These are phyloP conservation scores for Auricularia sp. DNA, from an alignment of 768 basidiomycete species.

Conservation along the genomic window DNA sequence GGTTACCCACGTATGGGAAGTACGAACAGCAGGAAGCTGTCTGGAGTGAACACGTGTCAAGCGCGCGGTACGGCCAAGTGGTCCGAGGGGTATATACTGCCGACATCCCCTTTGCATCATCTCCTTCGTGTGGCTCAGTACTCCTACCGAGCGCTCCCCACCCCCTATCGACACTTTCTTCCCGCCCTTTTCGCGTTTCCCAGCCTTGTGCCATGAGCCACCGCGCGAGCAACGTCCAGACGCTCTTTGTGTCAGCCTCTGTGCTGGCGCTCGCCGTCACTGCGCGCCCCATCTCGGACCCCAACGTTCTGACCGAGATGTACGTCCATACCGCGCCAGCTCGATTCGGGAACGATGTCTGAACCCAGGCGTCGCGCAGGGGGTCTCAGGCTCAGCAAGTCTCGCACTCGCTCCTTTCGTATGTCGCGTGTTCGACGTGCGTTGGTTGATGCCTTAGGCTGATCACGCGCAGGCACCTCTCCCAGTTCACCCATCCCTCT, in stretches of 20 bases:
- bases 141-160: neutral
- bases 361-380: neutral
- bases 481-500: neutral
- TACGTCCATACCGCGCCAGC: neutral
- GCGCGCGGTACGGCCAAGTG: neutral
- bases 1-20: neutral
- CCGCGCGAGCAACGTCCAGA: constrained; percentile 5
- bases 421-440: neutral
- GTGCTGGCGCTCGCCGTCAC: constrained; percentile 37
- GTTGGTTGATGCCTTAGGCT: neutral
- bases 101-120: neutral
- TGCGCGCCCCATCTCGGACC: constrained; percentile 27
- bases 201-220: neutral
- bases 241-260: constrained; percentile 29
- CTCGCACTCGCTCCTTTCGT: neutral
- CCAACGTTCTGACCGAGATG: neutral
- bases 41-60: neutral
- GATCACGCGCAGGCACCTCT: neutral
- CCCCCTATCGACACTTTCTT: neutral
- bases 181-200: neutral
- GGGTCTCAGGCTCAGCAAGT: neutral
- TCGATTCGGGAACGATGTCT: neutral
- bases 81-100: neutral
- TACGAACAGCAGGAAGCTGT: neutral
- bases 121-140: neutral